phyloP scores from a whole-genome alignment of 2,329 filamentous ascomycete species.

The Thermoascus crustaceus region DNA sequence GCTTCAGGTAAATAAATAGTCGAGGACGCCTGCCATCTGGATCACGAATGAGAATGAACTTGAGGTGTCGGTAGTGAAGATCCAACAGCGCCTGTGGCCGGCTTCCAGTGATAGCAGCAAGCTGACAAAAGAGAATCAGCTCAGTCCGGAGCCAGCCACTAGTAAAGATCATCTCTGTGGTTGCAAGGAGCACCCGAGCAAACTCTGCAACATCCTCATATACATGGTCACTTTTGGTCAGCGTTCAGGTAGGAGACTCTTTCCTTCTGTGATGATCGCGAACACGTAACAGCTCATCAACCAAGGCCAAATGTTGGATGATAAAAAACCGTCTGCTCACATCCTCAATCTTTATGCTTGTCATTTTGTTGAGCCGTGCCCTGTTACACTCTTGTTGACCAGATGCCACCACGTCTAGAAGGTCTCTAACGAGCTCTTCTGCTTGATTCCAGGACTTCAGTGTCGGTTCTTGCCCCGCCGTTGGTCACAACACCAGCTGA shows the following conservation, averaged over 20 bases:
- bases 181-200: background rate
- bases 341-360: constrained; percentile 3
- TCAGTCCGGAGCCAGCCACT: constrained; percentile 9
- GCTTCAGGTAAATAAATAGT: constrained; percentile 11
- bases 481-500: constrained; percentile 8
- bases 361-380: constrained; percentile 5
- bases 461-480: constrained; percentile 4
- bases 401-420: constrained; percentile 13
- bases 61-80: constrained; percentile 13
- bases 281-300: background rate
- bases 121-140: constrained; percentile 14
- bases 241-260: background rate
- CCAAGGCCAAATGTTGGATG: too few species aligned
- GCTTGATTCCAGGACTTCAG: background rate
- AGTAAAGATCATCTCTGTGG: background rate
- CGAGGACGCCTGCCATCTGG: constrained; percentile 6
- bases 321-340: background rate
- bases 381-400: constrained; percentile 14
- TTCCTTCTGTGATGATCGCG: background rate
- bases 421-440: constrained; percentile 5
- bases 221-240: background rate
- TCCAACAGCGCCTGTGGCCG: constrained; percentile 10
- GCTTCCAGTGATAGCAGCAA: constrained; percentile 14
- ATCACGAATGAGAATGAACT: constrained; percentile 13
- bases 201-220: background rate